Evolutionary conservation across 306 rosid species (phyloP).

Genomic region (Hippophae tibetana): DNA sequence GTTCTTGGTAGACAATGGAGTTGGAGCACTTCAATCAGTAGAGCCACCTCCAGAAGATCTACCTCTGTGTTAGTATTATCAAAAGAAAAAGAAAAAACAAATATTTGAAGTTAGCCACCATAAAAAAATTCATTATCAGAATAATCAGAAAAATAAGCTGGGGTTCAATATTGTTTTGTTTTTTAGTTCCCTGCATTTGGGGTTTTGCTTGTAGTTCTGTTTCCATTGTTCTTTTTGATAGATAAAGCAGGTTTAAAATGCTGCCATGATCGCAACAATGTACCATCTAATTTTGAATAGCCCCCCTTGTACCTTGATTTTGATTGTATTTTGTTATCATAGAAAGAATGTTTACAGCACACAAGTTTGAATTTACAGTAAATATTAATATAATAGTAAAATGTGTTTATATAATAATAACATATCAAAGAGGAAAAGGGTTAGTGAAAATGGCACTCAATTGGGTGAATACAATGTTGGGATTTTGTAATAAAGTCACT

Average conservation of each 20-base stretch:
- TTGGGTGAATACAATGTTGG: too few species aligned
- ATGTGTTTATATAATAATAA: not conserved
- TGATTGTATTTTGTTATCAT: constrained; percentile 4
- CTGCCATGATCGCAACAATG: constrained; percentile 11
- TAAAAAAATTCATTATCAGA: constrained; percentile 3
- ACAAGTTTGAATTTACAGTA: not conserved
- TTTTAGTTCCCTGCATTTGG: constrained; percentile 37
- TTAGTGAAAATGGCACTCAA: too few species aligned
- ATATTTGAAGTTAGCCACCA: not conserved
- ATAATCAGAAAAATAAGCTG: not conserved
- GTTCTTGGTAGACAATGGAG: constrained; percentile 69
- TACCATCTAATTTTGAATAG: constrained; percentile 13
- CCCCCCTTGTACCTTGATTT: constrained; percentile 16
- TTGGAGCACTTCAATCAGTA: constrained; percentile 55
- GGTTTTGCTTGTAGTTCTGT: constrained; percentile 26
- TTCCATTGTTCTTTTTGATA: constrained; percentile 13
- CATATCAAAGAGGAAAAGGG: too few species aligned
- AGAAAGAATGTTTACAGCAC: constrained; percentile 11
- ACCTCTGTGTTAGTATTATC: constrained; percentile 50
- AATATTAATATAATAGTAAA: not conserved
- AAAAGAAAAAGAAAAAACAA: not conserved
- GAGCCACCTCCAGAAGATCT: constrained; percentile 67
- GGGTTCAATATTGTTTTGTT: constrained; percentile 15
- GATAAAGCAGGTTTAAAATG: constrained; percentile 27
- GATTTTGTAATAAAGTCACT: too few species aligned